Base-by-base conservation (phyloP, 768 basidiomycete species). In the Phylloporus sp. region DNA sequence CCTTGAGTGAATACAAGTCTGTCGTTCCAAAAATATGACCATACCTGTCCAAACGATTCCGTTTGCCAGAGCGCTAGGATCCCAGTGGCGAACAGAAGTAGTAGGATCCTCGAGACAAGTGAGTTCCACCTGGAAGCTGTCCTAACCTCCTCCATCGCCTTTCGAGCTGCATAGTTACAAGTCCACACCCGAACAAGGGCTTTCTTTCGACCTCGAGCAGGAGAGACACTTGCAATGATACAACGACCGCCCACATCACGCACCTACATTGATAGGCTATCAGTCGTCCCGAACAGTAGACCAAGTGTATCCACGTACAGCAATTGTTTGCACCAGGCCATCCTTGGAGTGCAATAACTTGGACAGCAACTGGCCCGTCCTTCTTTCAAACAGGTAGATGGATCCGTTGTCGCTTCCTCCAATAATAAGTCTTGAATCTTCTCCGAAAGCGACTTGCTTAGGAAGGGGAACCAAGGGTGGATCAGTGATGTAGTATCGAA, bases 381-480 rank as follows among this genome's bases (percentile, higher is more conserved):
- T 40, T 20, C 49, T 46, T 3, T 54, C 38, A 14, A 51, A 51
- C 8, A 54, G 7, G 14, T 54, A 54, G 8, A 54, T 27, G 4
- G 17, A 27, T 5, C 53, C 34, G 24, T 36, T 29, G 34, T 54
- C 29, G 5, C 53, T 54, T n/a, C 45, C 49, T 8, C 49, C 42
- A 11, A 51, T 15, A 17, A 54, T 17, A 1, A 52, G 36, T 22
- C 34, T 51, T 5, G 23, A 21, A 9, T 54, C 42, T 24, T 54
- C 53, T 21, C 42, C 17, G 4, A 54, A 54, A 5, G 49, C 38
- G 6, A 54, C 49, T 28, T 54, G 45, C 20, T 52, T 54, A 4
- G 44, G 44, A 1, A 53, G 28, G 3, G 6, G 24, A 2, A 52
- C 34, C 1, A 17, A 22, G 4, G 53, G 45, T 17, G 46, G 38